Base-by-base conservation (phyloP, 495 filamentous ascomycete genomes). In the Bacidia rubella region DNA sequence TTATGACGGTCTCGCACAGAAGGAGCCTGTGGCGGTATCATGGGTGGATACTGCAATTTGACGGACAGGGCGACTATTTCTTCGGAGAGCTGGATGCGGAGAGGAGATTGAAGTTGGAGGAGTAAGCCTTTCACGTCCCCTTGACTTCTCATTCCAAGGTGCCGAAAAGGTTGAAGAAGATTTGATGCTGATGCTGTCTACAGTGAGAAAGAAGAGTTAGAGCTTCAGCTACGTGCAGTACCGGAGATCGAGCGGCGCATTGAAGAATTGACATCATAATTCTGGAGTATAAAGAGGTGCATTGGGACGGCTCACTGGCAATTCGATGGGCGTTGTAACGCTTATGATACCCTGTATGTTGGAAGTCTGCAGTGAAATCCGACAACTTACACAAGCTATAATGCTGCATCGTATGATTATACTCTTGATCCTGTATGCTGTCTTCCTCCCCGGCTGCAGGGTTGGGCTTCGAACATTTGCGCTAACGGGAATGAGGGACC, bases 1-100 rank as follows among this genome's bases (percentile, higher is more conserved):
- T 98, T 40, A 96, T 98, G 86, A 98, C 92, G 0, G 92, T 98
- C 2, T 85, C 79, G 51, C 92, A 98, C 66, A 71, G 92, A 0
- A 69, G 89, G 22, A 95, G 87, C 70, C 65, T 98, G 58, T 98
- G 92, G 92, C 87, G 90, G 65, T 96, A 97, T 62, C 92, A 98
- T 66, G 81, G 75, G 56, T 83, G 80, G 64, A 95, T 97, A 51
- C 66, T 98, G 62, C 92, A 97, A 65, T 98, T 98, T 63, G 92
- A 98, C 65, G 93, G 92, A 1, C 85, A 94, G 63, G 92, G 93
- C 0, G 70, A 84, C 17, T 95, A 86, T 63, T 78, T 96, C 15
- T 98, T 96, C 65, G 92, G 89, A 1, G 79, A 80, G 45, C 67
- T 98, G 26, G 92, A 98, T 68, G 90, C 90, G 54, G 90, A 96